Evolutionary conservation across 2,329 filamentous ascomycete genomes (phyloP), one percentile per base, ranked within the genome.

Genomic region (Harringtonia lauricola): DNA sequence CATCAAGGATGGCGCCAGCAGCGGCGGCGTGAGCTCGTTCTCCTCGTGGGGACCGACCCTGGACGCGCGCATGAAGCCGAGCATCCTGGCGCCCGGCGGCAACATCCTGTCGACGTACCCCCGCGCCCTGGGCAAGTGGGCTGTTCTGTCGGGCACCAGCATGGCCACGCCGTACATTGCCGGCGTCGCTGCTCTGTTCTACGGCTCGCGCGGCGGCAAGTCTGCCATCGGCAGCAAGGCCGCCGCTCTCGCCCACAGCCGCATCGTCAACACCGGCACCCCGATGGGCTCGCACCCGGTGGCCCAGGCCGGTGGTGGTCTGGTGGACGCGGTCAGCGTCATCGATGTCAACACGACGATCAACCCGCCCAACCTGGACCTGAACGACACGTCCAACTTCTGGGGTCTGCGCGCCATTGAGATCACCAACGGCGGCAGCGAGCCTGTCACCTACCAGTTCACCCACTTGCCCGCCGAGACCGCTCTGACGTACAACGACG

Each of bases 371-470:
- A 36, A 18, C 22, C 17, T 50, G 18, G 34, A 42, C 37, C 46
- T 50, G 18, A 49, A 50, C 30, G 48, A 50, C 37, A 47, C 48
- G 4, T 36, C 34, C 15, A 24, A 50, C 41, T 50, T 49, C 37
- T 28, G 22, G n/a, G 36, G 42, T 26, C 9, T 35, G 36, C 37
- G 47, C 36, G 31, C 21, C 8, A 26, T 49, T 9, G 29, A 41
- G 15, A 13, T 49, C 24, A 42, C 39, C 35, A 47, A 47, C 39
- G 24, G 15, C n/a, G 42, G 35, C 39, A 14, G 19, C 13, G 34
- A 31, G 6, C 9, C 19, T 39, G 38, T 46, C 28, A 44, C 44
- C 17, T 49, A 49, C 44, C 36, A 44, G 37, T 19, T 49, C 15
- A 18, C 21, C 9, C 47, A 47, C 40, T 28, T 34, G 9, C 24